Conservation (phyloP, 2,329 filamentous ascomycete species). For the Diaporthe helianthi region DNA sequence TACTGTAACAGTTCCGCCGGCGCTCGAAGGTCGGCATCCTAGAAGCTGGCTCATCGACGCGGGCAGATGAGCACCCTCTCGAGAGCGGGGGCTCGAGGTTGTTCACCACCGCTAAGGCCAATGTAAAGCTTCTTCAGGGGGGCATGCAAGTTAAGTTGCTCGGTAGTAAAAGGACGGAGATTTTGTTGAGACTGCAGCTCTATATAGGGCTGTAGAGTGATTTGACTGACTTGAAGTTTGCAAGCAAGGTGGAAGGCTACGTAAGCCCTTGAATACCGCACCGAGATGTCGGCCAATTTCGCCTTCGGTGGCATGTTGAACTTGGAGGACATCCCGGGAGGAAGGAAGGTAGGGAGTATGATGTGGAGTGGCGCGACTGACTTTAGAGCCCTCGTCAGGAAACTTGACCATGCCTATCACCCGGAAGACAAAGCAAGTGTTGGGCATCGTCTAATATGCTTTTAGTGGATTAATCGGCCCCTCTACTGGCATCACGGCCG, state of each 20-base stretch:
- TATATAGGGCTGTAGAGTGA: constrained; percentile 32
- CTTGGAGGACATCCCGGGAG: constrained; percentile 28
- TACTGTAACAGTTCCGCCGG: too few relatives aligned
- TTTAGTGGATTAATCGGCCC: constrained; percentile 28
- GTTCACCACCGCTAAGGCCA: constrained; percentile 35
- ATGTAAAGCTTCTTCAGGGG: constrained; percentile 37
- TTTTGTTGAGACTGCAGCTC: constrained; percentile 39
- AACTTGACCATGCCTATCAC: background rate
- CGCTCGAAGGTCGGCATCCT: constrained; percentile 7
- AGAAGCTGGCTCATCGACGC: background rate
- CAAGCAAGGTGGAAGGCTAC: background rate
- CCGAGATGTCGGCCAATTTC: constrained; percentile 4
- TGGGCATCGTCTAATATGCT: background rate
- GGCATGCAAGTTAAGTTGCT: constrained; percentile 34
- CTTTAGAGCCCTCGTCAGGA: constrained; percentile 29
- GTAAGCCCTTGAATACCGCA: constrained; percentile 18
- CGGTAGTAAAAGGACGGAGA: constrained; percentile 21
- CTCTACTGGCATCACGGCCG: constrained; percentile 12
- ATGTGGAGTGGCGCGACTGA: constrained; percentile 31
- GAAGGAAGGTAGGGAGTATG: constrained; percentile 24
- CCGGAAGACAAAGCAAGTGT: too few relatives aligned
- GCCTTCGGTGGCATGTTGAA: constrained; percentile 31
- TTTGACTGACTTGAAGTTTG: constrained; percentile 26
- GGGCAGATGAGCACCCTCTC: constrained; percentile 25
- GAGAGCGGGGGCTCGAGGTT: constrained; percentile 41